Evolutionary conservation across 148 eudicot species (phyloP), one percentile per base, ranked within the genome.

Genomic region (Rhododendron williamsianum): DNA sequence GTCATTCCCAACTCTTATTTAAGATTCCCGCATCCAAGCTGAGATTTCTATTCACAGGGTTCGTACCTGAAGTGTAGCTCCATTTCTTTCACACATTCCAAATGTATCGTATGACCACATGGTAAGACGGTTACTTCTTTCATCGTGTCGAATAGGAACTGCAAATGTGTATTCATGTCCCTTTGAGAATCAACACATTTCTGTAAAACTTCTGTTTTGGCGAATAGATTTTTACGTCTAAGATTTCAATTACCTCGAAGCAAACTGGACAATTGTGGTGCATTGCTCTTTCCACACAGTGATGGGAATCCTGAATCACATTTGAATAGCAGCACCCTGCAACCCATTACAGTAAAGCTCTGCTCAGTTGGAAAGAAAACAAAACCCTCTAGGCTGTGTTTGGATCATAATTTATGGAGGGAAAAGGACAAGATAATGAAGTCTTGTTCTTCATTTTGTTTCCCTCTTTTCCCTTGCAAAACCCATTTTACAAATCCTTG

Each of bases 201-300:
- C 30, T 6, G 19, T 21, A 21, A 3, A 81, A 58, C 8, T 19
- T 81, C 0, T 56, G 72, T 58, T 5, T 81, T 9, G 41, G 13
- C 0, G 48, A 33, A 81, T 33, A 6, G 35, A 6, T 30, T 4
- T 16, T 27, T 52, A 30, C 3, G 43, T 80, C 8, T 18, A 19
- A 36, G 41, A n/a, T 30, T 41, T 58, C 71, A 81, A 63, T 83
- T 81, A 91, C 98, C 98, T 95, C 98, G 27, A 90, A 93, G 90
- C 98, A 95, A 87, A 95, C 90, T 18, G 98, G 95, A 73, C 98
- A 95, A 86, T 93, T 91, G 85, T 93, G 96, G 87, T 95, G 98
- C 98, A 95, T 91, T 30, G 98, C 95, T 89, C 90, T 89, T 86
- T 95, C 98, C 38, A 95, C 87, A 81, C 98, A 95, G 30, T 58